Conservation (phyloP, 2,329 filamentous ascomycete species). For the Alternaria sp. region DNA sequence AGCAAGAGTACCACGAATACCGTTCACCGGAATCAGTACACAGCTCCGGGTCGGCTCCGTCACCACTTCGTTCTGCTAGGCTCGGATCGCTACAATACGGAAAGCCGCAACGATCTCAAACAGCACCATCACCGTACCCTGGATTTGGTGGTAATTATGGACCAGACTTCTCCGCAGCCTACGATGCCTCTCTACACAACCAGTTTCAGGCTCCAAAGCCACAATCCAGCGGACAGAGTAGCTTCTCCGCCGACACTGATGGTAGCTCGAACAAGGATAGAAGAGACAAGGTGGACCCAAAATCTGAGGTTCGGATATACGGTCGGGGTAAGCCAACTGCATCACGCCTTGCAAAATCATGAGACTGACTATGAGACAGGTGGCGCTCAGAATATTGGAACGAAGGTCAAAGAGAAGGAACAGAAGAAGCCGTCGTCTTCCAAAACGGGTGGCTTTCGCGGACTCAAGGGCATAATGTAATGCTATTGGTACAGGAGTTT, state of each 20-base stretch:
- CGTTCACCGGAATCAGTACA: slow-evolving; percentile 40
- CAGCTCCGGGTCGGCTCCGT: slow-evolving; percentile 32
- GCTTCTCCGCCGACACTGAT: slow-evolving; percentile 51
- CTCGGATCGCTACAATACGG: slow-evolving; percentile 42
- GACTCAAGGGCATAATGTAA: slow-evolving; percentile 52
- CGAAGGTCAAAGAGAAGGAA: slow-evolving; percentile 62
- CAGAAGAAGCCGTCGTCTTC: slow-evolving; percentile 55
- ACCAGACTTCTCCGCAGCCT: slow-evolving; percentile 41
- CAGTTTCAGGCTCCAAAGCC: slow-evolving; percentile 34
- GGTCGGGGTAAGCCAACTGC: slow-evolving; percentile 60
- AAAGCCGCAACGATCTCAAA: slow-evolving; percentile 29
- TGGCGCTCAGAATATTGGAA: slow-evolving; percentile 63
- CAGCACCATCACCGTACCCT: slow-evolving; percentile 34
- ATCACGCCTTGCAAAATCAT: slow-evolving; percentile 22
- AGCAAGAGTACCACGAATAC: slow-evolving; percentile 45
- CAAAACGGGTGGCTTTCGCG: slow-evolving; percentile 52
- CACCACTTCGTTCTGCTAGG: slow-evolving; percentile 38
- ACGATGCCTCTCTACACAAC: slow-evolving; percentile 45
- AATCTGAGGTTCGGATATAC: slow-evolving; percentile 62
- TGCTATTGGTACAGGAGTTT: slow-evolving; percentile 1
- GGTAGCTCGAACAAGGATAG: slow-evolving; percentile 47
- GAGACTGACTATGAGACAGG: slow-evolving; percentile 52
- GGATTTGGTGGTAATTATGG: slow-evolving; percentile 36
- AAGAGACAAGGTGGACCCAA: slow-evolving; percentile 58
- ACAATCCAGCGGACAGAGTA: slow-evolving; percentile 52